Evolutionary conservation across 1,139 yeast genomes (phyloP).

Genomic region (Pichia sp.): DNA sequence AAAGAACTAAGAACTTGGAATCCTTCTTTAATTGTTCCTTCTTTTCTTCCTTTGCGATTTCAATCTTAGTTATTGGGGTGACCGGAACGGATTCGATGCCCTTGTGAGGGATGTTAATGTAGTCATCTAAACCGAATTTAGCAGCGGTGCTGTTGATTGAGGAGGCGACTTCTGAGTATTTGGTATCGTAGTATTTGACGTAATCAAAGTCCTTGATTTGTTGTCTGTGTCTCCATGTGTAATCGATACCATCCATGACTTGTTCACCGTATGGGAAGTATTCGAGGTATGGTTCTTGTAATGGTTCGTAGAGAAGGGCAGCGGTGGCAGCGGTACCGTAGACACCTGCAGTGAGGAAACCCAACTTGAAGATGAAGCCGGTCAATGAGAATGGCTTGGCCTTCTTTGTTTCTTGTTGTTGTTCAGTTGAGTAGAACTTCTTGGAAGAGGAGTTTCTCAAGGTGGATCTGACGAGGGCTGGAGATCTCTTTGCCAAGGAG

Average conservation of each 20-base stretch:
- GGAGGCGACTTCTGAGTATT: slow-evolving; percentile 20
- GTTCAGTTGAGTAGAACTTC: slow-evolving; percentile 1
- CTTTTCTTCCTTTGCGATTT: not conserved
- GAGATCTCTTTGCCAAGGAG: slow-evolving; percentile 10
- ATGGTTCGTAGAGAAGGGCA: slow-evolving; percentile 41
- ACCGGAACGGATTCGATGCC: slow-evolving; percentile 35
- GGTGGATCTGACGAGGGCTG: slow-evolving; percentile 12
- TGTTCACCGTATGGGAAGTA: slow-evolving; percentile 61
- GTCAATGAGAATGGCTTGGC: slow-evolving; percentile 17
- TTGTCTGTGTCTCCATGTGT: slow-evolving; percentile 36
- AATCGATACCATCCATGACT: slow-evolving; percentile 48
- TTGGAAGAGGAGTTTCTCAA: slow-evolving; percentile 15
- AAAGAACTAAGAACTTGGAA: slow-evolving; percentile 11
- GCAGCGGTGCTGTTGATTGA: slow-evolving; percentile 34
- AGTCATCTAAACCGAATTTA: slow-evolving; percentile 40
- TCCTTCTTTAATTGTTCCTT: slow-evolving; percentile 10
- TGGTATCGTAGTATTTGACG: slow-evolving; percentile 21
- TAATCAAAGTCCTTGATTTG: slow-evolving; percentile 30
- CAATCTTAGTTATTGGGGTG: slow-evolving; percentile 1
- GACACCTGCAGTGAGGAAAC: slow-evolving; percentile 36
- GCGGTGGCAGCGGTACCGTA: slow-evolving; percentile 46
- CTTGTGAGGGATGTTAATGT: slow-evolving; percentile 43
- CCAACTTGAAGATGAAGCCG: slow-evolving; percentile 34
- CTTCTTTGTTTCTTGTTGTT: slow-evolving; percentile 14
- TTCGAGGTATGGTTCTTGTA: slow-evolving; percentile 51